Percentiles rank a stretch among this genome's conserved stretches.
Conservation (phyloP, 1,284 basidiomycete species). For the Fomitiporia mediterranea region DNA sequence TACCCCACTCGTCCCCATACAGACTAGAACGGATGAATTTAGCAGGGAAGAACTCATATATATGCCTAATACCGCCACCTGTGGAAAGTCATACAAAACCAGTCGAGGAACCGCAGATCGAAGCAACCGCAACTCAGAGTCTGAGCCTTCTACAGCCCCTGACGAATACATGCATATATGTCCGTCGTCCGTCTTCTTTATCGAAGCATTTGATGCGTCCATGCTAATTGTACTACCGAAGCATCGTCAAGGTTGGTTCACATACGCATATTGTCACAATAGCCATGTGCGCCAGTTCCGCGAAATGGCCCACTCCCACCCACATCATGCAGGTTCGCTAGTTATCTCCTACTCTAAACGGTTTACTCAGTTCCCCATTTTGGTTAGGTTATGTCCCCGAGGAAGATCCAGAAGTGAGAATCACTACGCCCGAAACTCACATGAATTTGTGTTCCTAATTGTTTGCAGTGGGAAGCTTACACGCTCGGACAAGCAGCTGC, state of each 20-base stretch:
- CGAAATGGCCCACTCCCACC: constrained; percentile 60
- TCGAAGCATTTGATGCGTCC: constrained; percentile 21
- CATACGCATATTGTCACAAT: constrained; percentile 93
- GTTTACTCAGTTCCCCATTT: constrained; percentile 12
- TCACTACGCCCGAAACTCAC: constrained; percentile 7
- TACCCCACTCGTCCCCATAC: constrained; percentile 2
- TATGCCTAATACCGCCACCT: constrained; percentile 71
- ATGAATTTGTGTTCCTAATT: constrained; percentile 23
- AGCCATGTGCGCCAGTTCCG: constrained; percentile 87
- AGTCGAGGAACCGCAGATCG: constrained; percentile 50
- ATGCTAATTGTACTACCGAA: constrained; percentile 30
- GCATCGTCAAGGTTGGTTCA: constrained; percentile 91
- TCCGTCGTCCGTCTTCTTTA: constrained; percentile 38
- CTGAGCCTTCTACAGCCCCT: constrained; percentile 78
- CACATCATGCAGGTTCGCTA: constrained; percentile 57
- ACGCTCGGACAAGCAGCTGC: constrained; percentile 70
- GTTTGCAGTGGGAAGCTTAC: constrained; percentile 70
- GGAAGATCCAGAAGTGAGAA: constrained; percentile 69
- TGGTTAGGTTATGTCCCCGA: constrained; percentile 62
- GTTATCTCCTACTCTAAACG: constrained; percentile 25
- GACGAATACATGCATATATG: constrained; percentile 74
- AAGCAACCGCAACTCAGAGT: constrained; percentile 62
- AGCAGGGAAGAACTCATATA: constrained; percentile 58
- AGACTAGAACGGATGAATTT: constrained; percentile 67
- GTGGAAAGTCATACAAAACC: constrained; percentile 40